Evolutionary conservation across 2,329 filamentous ascomycete genomes (phyloP).

Genomic region (Colletotrichum salicis): DNA sequence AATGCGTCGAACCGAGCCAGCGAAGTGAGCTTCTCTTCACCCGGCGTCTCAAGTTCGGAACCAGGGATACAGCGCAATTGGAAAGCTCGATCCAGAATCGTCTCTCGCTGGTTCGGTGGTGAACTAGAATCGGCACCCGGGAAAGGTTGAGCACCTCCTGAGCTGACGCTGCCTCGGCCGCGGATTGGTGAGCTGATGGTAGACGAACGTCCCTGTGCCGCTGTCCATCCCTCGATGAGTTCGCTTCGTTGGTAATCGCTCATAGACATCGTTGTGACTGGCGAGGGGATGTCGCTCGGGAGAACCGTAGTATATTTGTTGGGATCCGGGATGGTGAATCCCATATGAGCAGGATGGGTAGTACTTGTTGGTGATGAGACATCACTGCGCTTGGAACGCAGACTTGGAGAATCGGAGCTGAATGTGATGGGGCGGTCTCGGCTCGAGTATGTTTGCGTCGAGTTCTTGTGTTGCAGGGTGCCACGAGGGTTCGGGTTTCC

Average conservation of each 20-base stretch:
- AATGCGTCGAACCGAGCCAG: conserved; percentile 73
- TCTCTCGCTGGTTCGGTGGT: conserved; percentile 67
- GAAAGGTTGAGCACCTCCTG: conserved; percentile 52
- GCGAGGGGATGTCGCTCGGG: conserved; percentile 65
- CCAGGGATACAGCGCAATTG: conserved; percentile 72
- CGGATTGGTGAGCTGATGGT: conserved; percentile 67
- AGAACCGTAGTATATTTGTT: conserved; percentile 61
- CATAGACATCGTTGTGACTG: conserved; percentile 57
- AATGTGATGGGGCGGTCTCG: conserved; percentile 62
- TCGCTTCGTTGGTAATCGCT: conserved; percentile 65
- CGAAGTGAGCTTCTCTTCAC: conserved; percentile 72
- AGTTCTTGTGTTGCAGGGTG: conserved; percentile 59
- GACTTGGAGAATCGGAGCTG: conserved; percentile 67
- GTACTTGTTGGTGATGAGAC: conserved; percentile 68
- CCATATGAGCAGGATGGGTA: conserved; percentile 53
- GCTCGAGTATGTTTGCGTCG: conserved; percentile 59
- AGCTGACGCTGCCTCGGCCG: conserved; percentile 65
- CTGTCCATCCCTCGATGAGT: conserved; percentile 70
- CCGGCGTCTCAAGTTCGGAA: conserved; percentile 62
- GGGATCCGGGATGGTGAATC: conserved; percentile 53
- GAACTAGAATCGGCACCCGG: conserved; percentile 57
- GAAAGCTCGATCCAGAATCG: conserved; percentile 75
- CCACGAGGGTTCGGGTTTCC: conserved; percentile 51
- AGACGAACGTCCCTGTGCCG: conserved; percentile 68
- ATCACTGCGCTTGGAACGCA: conserved; percentile 72